A percentile compares a stretch with the other conserved stretches of the same genome.
Evolutionary conservation across 495 filamentous ascomycete species (phyloP).

Genomic region (Penicillium tannophilum): DNA sequence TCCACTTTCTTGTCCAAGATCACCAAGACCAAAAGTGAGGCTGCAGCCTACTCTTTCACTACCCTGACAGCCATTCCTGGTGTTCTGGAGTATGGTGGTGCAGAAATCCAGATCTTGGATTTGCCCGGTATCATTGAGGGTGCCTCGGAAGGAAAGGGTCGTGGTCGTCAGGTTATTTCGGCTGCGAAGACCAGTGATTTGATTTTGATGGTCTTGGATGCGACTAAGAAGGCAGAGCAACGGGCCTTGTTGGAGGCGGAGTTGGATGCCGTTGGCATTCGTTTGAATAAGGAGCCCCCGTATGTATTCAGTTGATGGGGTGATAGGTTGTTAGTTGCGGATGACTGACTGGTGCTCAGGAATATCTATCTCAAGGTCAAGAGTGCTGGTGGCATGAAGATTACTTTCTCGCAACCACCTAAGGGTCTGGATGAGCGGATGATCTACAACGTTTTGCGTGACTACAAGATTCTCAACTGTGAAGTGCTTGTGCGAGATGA

Average conservation of each 20-base stretch:
- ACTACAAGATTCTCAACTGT: constrained; percentile 99
- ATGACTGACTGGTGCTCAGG: constrained; percentile 45
- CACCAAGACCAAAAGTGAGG: constrained; percentile 96
- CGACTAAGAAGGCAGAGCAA: constrained; percentile 96
- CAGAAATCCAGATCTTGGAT: constrained; percentile 98
- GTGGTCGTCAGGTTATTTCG: constrained; percentile 95
- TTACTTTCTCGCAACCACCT: constrained; percentile 87
- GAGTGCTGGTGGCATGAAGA: constrained; percentile 98
- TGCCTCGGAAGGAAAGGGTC: constrained; percentile 91
- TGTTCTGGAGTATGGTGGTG: constrained; percentile 96
- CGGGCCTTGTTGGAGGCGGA: constrained; percentile 87
- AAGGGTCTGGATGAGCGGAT: constrained; percentile 96
- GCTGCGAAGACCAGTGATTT: constrained; percentile 99
- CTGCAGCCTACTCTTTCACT: constrained; percentile 96
- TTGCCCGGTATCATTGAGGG: constrained; percentile 98
- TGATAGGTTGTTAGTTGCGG: not conserved
- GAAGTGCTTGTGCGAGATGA: constrained; percentile 96
- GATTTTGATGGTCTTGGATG: constrained; percentile 95
- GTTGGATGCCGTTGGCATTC: constrained; percentile 93
- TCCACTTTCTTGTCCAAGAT: constrained; percentile 99
- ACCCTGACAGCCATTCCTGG: constrained; percentile 97
- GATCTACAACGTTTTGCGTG: constrained; percentile 91
- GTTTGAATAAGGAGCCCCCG: constrained; percentile 91
- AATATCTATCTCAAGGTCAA: constrained; percentile 99
- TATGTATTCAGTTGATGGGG: constrained; percentile 41